These are phyloP conservation scores for Coccomyxa subellipsoidea DNA, from an alignment of 163 green algal genomes.

Conservation along the genomic window DNA sequence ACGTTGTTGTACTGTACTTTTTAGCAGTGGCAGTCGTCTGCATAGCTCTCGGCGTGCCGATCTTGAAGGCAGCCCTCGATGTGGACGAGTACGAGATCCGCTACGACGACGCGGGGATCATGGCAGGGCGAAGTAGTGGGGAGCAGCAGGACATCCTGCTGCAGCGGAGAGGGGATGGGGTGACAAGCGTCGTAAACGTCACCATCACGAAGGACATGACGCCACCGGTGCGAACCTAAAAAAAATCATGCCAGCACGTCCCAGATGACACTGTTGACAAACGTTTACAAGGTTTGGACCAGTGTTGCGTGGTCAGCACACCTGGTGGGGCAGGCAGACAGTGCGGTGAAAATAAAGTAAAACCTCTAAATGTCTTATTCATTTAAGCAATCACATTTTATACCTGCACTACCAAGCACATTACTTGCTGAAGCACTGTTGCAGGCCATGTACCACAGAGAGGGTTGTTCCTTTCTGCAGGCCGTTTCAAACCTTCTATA, in stretches of 20 bases:
- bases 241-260: background rate
- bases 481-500: no score
- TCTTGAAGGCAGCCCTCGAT: conserved; percentile 43
- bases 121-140: background rate
- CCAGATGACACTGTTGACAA: no score
- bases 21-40: conserved; percentile 24
- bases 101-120: conserved; percentile 14
- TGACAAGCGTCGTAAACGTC: conserved; percentile 45
- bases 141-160: background rate
- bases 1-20: conserved; percentile 41
- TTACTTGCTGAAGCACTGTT: no score
- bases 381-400: no score
- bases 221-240: conserved; percentile 48
- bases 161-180: conserved; percentile 13
- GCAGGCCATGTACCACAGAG: no score
- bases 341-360: no score
- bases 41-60: conserved; percentile 45
- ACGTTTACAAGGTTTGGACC: no score
- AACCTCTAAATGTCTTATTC: no score
- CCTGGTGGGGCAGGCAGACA: no score
- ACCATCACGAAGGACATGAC: conserved; percentile 66
- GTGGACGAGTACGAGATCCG: conserved; percentile 34
- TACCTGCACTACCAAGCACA: no score
- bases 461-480: no score
- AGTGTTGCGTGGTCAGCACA: no score